phyloP scores from a whole-genome alignment of 2,329 filamentous ascomycete genomes.

The Triangularia setosa region DNA sequence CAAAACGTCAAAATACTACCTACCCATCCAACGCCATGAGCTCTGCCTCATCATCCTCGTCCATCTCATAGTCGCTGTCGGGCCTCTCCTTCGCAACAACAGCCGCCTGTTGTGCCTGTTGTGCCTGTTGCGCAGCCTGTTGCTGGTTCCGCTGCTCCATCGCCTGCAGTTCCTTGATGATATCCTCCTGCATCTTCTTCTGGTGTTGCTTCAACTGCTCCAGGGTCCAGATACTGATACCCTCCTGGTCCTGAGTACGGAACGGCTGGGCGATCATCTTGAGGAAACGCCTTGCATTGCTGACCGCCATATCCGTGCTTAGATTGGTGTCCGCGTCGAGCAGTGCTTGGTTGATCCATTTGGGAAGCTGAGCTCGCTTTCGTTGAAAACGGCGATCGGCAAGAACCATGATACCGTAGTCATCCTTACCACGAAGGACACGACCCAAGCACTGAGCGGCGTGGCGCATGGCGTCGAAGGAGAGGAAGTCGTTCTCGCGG shows the following conservation, averaged over 20 bases:
- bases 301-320: slow-evolving; percentile 92
- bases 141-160: slow-evolving; percentile 33
- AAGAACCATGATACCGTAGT: slow-evolving; percentile 99
- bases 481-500: slow-evolving; percentile 93
- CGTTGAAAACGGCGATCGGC: slow-evolving; percentile 92
- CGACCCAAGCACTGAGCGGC: slow-evolving; percentile 94
- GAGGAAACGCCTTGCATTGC: slow-evolving; percentile 83
- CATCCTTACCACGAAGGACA: slow-evolving; percentile 92
- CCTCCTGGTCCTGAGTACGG: slow-evolving; percentile 76
- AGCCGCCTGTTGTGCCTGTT: slow-evolving; percentile 11
- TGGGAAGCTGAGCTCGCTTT: slow-evolving; percentile 84
- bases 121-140: neutral
- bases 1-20: neutral
- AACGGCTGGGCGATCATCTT: slow-evolving; percentile 91
- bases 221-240: slow-evolving; percentile 87
- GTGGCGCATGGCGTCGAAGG: slow-evolving; percentile 99
- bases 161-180: slow-evolving; percentile 59
- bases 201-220: slow-evolving; percentile 75
- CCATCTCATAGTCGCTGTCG: slow-evolving; percentile 47
- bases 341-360: slow-evolving; percentile 92
- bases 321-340: slow-evolving; percentile 82
- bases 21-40: slow-evolving; percentile 32
- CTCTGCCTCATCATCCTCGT: slow-evolving; percentile 43
- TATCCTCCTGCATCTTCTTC: slow-evolving; percentile 67
- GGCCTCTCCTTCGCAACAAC: slow-evolving; percentile 17